Conservation (phyloP, 1,284 basidiomycete species). For the Cryptococcus hybrid region DNA sequence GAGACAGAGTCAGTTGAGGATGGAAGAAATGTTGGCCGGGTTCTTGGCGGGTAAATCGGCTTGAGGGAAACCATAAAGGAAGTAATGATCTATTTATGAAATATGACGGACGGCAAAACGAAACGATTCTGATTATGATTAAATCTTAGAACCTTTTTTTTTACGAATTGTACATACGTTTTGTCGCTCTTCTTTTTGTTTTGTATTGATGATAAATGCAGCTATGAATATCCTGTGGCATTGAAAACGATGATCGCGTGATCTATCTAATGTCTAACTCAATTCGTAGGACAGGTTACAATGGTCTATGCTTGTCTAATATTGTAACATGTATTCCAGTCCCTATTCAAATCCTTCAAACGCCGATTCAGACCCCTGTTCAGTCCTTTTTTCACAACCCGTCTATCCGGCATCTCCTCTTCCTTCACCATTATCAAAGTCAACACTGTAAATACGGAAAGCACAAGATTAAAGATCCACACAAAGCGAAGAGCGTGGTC, state of each 20-base stretch:
- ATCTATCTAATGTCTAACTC: too few relatives aligned
- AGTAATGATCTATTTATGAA: background rate
- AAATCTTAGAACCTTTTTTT: too few relatives aligned
- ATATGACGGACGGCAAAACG: too few relatives aligned
- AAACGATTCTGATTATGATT: too few relatives aligned
- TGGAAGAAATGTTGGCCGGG: constrained; percentile 39
- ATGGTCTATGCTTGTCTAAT: too few relatives aligned
- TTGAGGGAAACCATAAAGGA: background rate
- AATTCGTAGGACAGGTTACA: too few relatives aligned
- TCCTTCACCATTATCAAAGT: constrained; percentile 28
- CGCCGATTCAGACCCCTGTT: background rate
- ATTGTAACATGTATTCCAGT: too few relatives aligned
- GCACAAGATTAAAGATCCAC: constrained; percentile 70
- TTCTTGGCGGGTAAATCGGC: constrained; percentile 15
- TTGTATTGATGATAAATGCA: too few relatives aligned
- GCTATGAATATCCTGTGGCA: too few relatives aligned
- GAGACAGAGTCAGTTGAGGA: constrained; percentile 31
- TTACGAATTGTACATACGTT: too few relatives aligned
- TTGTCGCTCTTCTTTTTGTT: too few relatives aligned
- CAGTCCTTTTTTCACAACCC: background rate
- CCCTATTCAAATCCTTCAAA: constrained; percentile 1
- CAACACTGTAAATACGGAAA: constrained; percentile 27
- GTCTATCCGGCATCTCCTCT: constrained; percentile 26
- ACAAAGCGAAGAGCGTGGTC: constrained; percentile 75
- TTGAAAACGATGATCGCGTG: too few relatives aligned